These are phyloP conservation scores for Exophiala xenobiotica DNA, from an alignment of 2,329 filamentous ascomycete species.

Conservation along the genomic window DNA sequence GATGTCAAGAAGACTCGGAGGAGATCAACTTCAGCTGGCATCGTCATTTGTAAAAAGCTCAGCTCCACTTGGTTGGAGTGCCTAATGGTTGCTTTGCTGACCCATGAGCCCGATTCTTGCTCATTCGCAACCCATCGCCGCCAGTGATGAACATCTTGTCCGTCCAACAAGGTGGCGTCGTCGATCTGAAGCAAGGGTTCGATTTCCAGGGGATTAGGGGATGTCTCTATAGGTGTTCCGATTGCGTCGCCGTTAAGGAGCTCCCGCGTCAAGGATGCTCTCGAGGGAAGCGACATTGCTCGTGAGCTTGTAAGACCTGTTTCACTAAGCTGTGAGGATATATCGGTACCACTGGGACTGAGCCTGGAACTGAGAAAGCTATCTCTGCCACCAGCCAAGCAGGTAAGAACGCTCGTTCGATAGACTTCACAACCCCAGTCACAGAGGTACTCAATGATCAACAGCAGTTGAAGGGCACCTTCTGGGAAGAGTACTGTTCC, in stretches of 20 bases:
- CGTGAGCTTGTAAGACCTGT: background rate
- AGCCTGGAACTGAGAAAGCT: background rate
- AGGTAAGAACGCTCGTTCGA: slow-evolving; percentile 6
- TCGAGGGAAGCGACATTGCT: background rate
- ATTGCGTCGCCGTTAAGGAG: background rate
- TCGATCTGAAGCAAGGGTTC: no score
- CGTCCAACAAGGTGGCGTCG: no score
- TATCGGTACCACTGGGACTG: background rate
- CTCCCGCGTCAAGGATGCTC: background rate
- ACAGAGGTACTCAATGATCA: slow-evolving; percentile 33
- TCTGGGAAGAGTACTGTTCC: slow-evolving; percentile 27
- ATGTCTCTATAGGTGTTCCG: background rate
- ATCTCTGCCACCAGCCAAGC: slow-evolving; percentile 1
- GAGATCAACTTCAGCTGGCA: no score
- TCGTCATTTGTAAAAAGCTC: no score
- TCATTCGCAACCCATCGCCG: no score
- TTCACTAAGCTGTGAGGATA: background rate
- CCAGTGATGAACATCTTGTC: no score
- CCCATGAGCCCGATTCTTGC: no score
- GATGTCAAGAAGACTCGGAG: no score
- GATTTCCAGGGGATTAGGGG: no score
- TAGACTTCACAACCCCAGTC: slow-evolving; percentile 34
- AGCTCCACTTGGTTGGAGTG: no score
- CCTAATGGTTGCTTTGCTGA: no score
- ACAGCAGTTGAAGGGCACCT: slow-evolving; percentile 31